These are phyloP conservation scores for Diddensiella transvaalensis DNA, from an alignment of 805 yeast genomes.

Conservation along the genomic window DNA sequence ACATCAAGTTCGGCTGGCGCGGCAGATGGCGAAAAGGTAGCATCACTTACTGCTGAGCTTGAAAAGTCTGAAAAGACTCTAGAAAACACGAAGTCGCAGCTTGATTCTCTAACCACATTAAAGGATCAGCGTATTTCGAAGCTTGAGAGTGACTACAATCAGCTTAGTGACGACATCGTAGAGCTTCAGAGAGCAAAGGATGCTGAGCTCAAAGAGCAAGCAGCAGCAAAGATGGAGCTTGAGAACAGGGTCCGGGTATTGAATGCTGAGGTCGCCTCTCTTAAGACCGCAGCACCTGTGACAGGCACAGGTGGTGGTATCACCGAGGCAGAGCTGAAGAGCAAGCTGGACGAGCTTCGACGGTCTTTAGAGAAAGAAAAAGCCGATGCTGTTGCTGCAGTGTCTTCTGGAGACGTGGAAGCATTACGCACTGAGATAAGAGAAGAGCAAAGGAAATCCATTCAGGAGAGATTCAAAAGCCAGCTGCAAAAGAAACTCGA, in stretches of 20 bases:
- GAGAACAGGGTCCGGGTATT: neutral
- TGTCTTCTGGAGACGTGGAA: conserved; percentile 13
- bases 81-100: conserved; percentile 18
- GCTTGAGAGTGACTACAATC: conserved; percentile 32
- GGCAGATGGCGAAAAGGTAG: conserved; percentile 7
- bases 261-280: conserved; percentile 3
- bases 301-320: neutral
- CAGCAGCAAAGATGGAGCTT: neutral
- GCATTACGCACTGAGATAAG: conserved; percentile 17
- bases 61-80: conserved; percentile 27
- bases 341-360: conserved; percentile 23
- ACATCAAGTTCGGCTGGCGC: conserved; percentile 8
- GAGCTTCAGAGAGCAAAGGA: conserved; percentile 23
- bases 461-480: conserved; percentile 12
- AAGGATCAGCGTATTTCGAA: conserved; percentile 29
- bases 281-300: neutral
- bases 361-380: conserved; percentile 9
- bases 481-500: conserved; percentile 17
- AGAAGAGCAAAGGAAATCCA: conserved; percentile 7
- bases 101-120: conserved; percentile 22
- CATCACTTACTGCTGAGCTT: conserved; percentile 13
- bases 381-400: neutral
- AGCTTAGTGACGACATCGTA: conserved; percentile 26
- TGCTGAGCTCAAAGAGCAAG: conserved; percentile 15
- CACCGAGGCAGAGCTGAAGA: conserved; percentile 15